Percentiles rank a stretch among this genome's conserved stretches.
phyloP scores from a whole-genome alignment of 257 asterid species.

The Coffea canephora region DNA sequence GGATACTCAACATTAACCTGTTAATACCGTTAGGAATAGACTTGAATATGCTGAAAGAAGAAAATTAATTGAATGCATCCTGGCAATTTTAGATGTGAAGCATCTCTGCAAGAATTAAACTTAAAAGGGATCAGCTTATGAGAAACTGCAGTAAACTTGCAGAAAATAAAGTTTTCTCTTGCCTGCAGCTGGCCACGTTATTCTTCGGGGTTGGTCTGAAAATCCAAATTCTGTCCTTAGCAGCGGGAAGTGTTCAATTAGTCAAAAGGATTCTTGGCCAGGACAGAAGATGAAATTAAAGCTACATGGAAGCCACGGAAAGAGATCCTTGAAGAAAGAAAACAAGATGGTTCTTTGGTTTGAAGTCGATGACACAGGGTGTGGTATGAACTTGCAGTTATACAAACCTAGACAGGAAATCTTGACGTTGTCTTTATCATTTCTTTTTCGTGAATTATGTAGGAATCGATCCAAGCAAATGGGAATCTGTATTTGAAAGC shows the following conservation, averaged over 20 bases:
- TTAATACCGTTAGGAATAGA: background rate
- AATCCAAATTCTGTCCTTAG: conserved; percentile 34
- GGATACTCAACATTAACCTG: background rate
- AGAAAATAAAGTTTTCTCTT: conserved; percentile 22
- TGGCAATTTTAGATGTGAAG: conserved; percentile 1
- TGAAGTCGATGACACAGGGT: conserved; percentile 91
- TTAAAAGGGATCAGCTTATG: background rate
- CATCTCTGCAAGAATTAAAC: background rate
- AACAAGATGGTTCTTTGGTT: conserved; percentile 69
- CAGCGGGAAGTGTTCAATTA: conserved; percentile 23
- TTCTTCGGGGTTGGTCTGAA: conserved; percentile 90
- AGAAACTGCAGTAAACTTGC: conserved; percentile 6
- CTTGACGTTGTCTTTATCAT: conserved; percentile 3
- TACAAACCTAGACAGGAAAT: background rate
- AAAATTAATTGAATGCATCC: background rate
- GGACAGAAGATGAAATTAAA: conserved; percentile 43
- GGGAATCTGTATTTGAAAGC: conserved; percentile 97
- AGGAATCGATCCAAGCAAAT: conserved; percentile 90
- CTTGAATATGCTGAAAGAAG: background rate
- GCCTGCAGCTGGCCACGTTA: conserved; percentile 71
- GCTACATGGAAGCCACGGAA: conserved; percentile 40
- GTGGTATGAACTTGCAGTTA: conserved; percentile 55
- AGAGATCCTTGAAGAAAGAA: conserved; percentile 47
- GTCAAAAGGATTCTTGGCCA: conserved; percentile 45
- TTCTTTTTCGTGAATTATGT: conserved; percentile 14